These are phyloP conservation scores for Lipomyces starkeyi DNA, from an alignment of 805 yeast species.

Conservation along the genomic window DNA sequence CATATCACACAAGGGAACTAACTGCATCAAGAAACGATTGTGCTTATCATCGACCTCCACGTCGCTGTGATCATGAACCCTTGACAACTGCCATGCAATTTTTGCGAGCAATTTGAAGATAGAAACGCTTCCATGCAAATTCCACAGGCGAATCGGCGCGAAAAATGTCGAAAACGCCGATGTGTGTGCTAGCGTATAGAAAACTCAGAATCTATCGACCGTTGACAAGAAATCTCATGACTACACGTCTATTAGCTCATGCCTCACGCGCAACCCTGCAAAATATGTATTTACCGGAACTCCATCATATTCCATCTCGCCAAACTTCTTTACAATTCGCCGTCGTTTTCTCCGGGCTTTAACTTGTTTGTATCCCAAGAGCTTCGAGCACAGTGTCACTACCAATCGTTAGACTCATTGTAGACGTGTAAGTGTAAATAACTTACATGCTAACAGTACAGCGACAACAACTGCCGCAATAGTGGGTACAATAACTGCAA, in stretches of 20 bases:
- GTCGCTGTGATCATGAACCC: too few species aligned
- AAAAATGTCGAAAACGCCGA: background rate
- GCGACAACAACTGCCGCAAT: conserved; percentile 34
- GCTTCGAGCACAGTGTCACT: conserved; percentile 30
- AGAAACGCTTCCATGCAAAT: background rate
- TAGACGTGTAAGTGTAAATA: background rate
- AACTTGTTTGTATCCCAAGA: conserved; percentile 28
- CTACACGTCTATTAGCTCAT: background rate
- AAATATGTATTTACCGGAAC: conserved; percentile 25
- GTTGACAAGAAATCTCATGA: background rate
- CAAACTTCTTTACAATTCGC: conserved; percentile 30
- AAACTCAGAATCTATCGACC: background rate
- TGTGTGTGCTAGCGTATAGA: background rate
- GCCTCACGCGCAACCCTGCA: background rate
- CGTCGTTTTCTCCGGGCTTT: conserved; percentile 31
- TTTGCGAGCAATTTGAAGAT: background rate
- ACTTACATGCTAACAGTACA: conserved; percentile 26
- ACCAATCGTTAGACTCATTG: background rate
- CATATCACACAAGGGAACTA: background rate
- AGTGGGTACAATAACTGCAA: conserved; percentile 29
- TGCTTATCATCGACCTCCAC: too few species aligned
- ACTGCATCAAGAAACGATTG: too few species aligned
- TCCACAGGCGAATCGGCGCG: background rate
- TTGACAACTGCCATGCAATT: background rate
- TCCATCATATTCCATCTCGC: conserved; percentile 36